Percentiles rank a stretch among this genome's conserved stretches.
Conservation (phyloP, 306 rosid genomes). For the Dryas alaskensis region DNA sequence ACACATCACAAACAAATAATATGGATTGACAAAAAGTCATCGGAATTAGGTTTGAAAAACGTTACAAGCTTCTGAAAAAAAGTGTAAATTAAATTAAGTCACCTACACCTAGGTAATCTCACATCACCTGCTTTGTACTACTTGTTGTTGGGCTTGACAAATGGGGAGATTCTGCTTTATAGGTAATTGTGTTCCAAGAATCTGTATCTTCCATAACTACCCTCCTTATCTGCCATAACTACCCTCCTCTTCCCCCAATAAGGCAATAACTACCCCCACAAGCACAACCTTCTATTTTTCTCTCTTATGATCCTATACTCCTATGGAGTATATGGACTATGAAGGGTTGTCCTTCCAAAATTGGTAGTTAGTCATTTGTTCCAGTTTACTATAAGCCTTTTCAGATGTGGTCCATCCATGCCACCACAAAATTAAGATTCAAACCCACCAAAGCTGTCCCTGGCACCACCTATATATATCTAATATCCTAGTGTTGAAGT, state of each 20-base stretch:
- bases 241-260: constrained; percentile 8
- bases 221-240: neutral
- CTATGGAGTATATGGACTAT: neutral
- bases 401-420: constrained; percentile 38
- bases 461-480: constrained; percentile 7
- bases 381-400: constrained; percentile 9
- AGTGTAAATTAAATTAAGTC: too few species aligned
- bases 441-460: constrained; percentile 24
- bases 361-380: constrained; percentile 24
- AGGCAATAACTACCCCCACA: constrained; percentile 27
- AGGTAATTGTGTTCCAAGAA: constrained; percentile 26
- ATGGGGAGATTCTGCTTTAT: constrained; percentile 1
- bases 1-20: neutral
- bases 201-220: constrained; percentile 16
- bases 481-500: constrained; percentile 21
- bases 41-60: constrained; percentile 29
- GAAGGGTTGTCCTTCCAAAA: constrained; percentile 13
- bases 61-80: neutral
- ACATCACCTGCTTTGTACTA: neutral
- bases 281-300: neutral
- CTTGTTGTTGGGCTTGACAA: constrained; percentile 20
- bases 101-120: neutral
- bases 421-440: constrained; percentile 24
- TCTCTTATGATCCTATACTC: constrained; percentile 7
- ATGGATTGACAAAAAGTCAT: constrained; percentile 18